Base-by-base conservation (phyloP, 2,329 filamentous ascomycete genomes). In the Colletotrichum tabaci region DNA sequence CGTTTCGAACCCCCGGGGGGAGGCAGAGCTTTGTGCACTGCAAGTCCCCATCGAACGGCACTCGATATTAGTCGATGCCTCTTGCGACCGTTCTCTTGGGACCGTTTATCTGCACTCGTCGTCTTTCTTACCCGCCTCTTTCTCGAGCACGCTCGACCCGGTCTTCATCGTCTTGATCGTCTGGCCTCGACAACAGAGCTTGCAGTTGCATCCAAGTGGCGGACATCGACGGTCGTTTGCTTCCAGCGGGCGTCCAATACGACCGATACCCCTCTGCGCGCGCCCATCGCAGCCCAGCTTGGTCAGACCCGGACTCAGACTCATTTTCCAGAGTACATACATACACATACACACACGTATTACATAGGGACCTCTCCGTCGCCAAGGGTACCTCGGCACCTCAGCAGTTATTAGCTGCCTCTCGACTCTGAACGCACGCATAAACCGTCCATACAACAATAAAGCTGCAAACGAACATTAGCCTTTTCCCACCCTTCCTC, bases 401-500 rank as follows among this genome's bases (percentile, higher is more conserved):
- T 30, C 26, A 38, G 5, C 35, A 30, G 30, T 30, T 30, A 8
- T 30, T 38, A 16, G 38, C 40, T 12, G 21, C 49, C 26, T 57
- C 46, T 57, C 30, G 40, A 40, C 40, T 55, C 49, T 49, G 62
- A 56, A 68, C 52, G 68, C 65, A 68, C 68, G 65, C 68, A 68
- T 71, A 71, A 60, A 56, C 58, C 52, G 65, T 63, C 68, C 68
- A 62, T n/a, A 46, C 63, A 57, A 56, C 40, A 63, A 30, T 30
- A 30, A 30, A 50, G 58, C 68, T 58, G 68, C 68, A 71, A 71
- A 68, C 68, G 68, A 60, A 60, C 57, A 62, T 67, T 67, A 57
- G 63, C 50, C 57, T 67, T 66, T 49, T 57, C 38, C 30, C 30
- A 7, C 30, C 6, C 30, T 30, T 8, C 30, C 30, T 30, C 30